Evolutionary conservation across 164 flowering plant genomes (phyloP), one percentile per base, ranked within the genome.

Genomic region (Tetrastigma voinierianum): DNA sequence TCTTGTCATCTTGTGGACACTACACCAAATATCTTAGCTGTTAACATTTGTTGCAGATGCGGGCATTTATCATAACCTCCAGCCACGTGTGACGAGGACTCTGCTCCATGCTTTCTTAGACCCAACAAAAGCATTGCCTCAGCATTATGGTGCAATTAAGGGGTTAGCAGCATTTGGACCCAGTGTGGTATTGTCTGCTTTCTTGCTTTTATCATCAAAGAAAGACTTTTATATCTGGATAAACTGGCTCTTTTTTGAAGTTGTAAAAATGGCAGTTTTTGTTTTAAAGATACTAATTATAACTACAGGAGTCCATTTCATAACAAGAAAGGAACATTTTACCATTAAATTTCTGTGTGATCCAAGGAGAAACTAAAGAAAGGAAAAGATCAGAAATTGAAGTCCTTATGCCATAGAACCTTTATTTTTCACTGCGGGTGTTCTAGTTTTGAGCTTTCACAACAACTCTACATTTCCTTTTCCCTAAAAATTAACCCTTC

Each of bases 141-240:
- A 87, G 72, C 90, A 89, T 78, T 89, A 84, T 80, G 91, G 95
- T 62, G 95, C 90, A 32, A 84, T 86, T 74, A 83, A 83, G 63
- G 88, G 87, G 43, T 77, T 80, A 25, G 81, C 86, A 64, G 90
- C 93, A 45, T 79, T 92, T 66, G 97, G 97, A 70, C 82, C 96
- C 40, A 78, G 61, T 61, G 96, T 90, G 98, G 98, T 95, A 90
- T 63, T 16, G 44, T 65, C 71, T 65, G 13, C 59, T 59, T 52
- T 66, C 67, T 48, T 51, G 61, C 25, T 19, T 53, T 46, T 46
- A 40, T 9, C 59, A 23, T 21, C 19, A 63, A 51, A 62, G 12
- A 19, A n/a, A 21, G 16, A 18, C 23, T 44, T 19, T 44, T 47
- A 17, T 43, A 48, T n/a, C 10, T 69, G 19, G 20, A 15, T 10